These are phyloP conservation scores for Grigorovia jiainica DNA, from an alignment of 805 yeast species.

Conservation along the genomic window DNA sequence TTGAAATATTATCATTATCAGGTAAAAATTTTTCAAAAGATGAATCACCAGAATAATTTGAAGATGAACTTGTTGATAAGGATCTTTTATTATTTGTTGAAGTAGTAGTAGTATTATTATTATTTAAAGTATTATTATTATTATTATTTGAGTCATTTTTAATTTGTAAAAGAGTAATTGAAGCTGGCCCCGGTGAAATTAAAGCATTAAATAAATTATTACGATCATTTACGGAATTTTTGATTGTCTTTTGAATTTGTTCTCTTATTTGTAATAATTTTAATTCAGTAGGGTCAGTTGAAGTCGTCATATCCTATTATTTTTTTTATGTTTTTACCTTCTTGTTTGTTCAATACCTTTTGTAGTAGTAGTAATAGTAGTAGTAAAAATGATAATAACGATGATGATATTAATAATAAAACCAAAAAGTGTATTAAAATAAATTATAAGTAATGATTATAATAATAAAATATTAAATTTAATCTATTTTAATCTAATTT, in stretches of 20 bases:
- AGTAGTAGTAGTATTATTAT: background rate
- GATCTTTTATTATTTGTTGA: background rate
- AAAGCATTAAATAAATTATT: slow-evolving; percentile 15
- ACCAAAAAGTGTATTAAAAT: too few species aligned
- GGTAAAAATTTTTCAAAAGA: background rate
- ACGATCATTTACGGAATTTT: slow-evolving; percentile 3
- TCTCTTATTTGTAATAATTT: slow-evolving; percentile 8
- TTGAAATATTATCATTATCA: too few species aligned
- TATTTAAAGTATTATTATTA: background rate
- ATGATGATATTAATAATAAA: too few species aligned
- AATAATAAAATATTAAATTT: too few species aligned
- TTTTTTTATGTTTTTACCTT: too few species aligned
- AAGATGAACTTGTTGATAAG: background rate
- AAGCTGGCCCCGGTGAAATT: slow-evolving; percentile 41
- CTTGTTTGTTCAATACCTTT: too few species aligned
- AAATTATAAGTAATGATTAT: too few species aligned
- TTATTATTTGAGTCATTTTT: background rate
- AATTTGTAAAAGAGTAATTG: slow-evolving; percentile 25
- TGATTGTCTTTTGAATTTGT: slow-evolving; percentile 8
- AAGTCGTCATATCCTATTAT: slow-evolving; percentile 4
- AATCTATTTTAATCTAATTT: too few species aligned
- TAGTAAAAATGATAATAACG: too few species aligned
- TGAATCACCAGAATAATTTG: background rate
- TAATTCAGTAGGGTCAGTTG: slow-evolving; percentile 2
- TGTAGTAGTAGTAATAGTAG: too few species aligned